Percentiles rank a stretch among this genome's conserved stretches.
Evolutionary conservation across 1,284 basidiomycete species (phyloP).

Genomic region (Boletus holoroseus): DNA sequence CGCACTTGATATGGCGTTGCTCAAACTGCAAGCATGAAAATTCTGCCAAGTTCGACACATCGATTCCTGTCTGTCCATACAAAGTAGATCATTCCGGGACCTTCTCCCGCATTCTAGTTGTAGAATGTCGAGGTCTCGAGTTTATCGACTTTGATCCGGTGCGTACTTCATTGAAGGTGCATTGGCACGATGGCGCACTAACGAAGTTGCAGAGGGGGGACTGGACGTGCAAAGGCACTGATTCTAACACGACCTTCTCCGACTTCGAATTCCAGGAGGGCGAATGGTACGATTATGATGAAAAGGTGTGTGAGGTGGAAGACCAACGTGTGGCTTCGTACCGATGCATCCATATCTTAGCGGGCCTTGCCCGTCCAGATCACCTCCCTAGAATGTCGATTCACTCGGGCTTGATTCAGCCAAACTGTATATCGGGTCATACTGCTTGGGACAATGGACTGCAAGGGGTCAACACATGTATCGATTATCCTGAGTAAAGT

Average conservation of each 20-base stretch:
- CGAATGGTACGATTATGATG: slow-evolving; percentile 80
- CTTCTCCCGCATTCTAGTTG: slow-evolving; percentile 54
- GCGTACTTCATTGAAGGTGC: slow-evolving; percentile 35
- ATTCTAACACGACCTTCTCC: slow-evolving; percentile 50
- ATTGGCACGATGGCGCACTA: background rate
- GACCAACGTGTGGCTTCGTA: background rate
- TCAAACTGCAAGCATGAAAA: slow-evolving; percentile 71
- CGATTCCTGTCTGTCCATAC: slow-evolving; percentile 51
- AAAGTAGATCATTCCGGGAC: slow-evolving; percentile 49
- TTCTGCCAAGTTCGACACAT: slow-evolving; percentile 69
- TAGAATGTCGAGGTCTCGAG: slow-evolving; percentile 77
- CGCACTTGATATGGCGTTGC: slow-evolving; percentile 77
- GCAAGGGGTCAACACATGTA: background rate
- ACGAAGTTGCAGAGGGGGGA: slow-evolving; percentile 39
- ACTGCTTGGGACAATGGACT: background rate
- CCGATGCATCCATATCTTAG: slow-evolving; percentile 35
- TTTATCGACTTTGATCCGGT: slow-evolving; percentile 65
- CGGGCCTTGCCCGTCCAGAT: slow-evolving; percentile 58
- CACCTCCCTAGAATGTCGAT: slow-evolving; percentile 55
- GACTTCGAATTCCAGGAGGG: slow-evolving; percentile 58
- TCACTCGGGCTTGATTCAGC: slow-evolving; percentile 52
- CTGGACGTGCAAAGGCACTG: slow-evolving; percentile 64
- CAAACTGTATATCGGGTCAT: background rate
- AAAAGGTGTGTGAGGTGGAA: slow-evolving; percentile 50
- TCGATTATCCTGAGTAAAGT: background rate